These are phyloP conservation scores for Albugo laibachii DNA, from an alignment of 352 stramenopile species.

Conservation along the genomic window DNA sequence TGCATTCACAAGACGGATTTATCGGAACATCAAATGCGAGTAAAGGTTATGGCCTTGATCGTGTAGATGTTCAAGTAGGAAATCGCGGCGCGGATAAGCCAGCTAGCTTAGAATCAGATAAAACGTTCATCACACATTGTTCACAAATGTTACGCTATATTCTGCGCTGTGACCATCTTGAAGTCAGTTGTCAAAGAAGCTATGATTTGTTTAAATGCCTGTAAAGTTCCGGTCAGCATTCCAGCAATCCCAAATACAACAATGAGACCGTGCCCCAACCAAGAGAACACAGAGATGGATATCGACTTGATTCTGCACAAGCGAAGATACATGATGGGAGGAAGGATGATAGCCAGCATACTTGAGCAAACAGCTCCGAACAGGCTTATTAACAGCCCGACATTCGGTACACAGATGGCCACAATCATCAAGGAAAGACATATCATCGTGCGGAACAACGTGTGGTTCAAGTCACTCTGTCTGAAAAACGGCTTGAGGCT, in stretches of 20 bases:
- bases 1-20: slow-evolving; percentile 89
- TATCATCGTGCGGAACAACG: slow-evolving; percentile 65
- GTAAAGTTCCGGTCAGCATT: slow-evolving; percentile 41
- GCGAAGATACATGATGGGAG: slow-evolving; percentile 36
- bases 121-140: too few relatives aligned
- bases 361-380: slow-evolving; percentile 63
- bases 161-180: too few relatives aligned
- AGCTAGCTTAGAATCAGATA: too few relatives aligned
- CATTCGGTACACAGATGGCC: slow-evolving; percentile 47
- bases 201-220: slow-evolving; percentile 30
- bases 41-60: slow-evolving; percentile 15
- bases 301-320: slow-evolving; percentile 18
- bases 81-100: too few relatives aligned
- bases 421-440: slow-evolving; percentile 53
- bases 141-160: too few relatives aligned
- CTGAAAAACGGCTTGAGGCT: too few relatives aligned
- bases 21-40: slow-evolving; percentile 91
- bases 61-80: too few relatives aligned
- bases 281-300: slow-evolving; percentile 14
- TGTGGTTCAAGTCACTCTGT: slow-evolving; percentile 37
- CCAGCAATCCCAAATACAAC: slow-evolving; percentile 28
- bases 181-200: slow-evolving; percentile 3
- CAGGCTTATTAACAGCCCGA: slow-evolving; percentile 54
- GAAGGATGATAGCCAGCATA: slow-evolving; percentile 64
- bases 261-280: slow-evolving; percentile 7